phyloP scores from a whole-genome alignment of 108 stramenopile genomes.

The Fragilaria crotonensis region DNA sequence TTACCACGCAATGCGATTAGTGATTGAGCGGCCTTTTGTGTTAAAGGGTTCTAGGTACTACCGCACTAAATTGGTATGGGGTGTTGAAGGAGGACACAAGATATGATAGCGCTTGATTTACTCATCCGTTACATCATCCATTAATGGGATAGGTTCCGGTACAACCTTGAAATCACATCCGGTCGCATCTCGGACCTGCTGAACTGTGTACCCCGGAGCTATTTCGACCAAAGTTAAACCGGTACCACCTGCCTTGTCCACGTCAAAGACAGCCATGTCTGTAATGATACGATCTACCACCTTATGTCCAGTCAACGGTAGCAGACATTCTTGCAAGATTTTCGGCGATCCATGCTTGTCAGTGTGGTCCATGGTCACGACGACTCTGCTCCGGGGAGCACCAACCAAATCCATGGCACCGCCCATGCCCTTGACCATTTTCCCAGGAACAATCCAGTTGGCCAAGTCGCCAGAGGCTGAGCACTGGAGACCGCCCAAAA shows the following conservation, averaged over 20 bases:
- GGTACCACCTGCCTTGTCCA: conserved; percentile 42
- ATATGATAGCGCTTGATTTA: too few relatives aligned
- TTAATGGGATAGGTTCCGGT: conserved; percentile 19
- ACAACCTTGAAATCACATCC: conserved; percentile 47
- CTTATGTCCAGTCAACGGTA: conserved; percentile 82
- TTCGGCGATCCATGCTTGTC: conserved; percentile 85
- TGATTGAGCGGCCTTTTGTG: too few relatives aligned
- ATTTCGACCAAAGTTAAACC: conserved; percentile 72
- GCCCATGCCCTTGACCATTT: conserved; percentile 90
- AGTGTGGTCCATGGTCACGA: conserved; percentile 92
- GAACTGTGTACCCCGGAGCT: conserved; percentile 57
- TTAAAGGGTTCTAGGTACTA: too few relatives aligned
- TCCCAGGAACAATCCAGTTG: conserved; percentile 93
- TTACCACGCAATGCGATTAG: too few relatives aligned
- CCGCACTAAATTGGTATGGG: too few relatives aligned
- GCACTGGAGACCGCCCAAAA: conserved; percentile 88
- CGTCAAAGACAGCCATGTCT: conserved; percentile 88
- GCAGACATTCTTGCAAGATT: conserved; percentile 72
- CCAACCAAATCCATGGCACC: conserved; percentile 93
- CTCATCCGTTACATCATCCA: conserved; percentile 21
- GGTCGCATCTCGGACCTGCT: conserved; percentile 57
- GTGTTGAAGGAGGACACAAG: too few relatives aligned
- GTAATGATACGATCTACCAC: conserved; percentile 93
- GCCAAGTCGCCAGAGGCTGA: conserved; percentile 84
- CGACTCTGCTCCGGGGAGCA: conserved; percentile 68